Conservation (phyloP, 805 yeast genomes). For the Saccharomycopsis vini region DNA sequence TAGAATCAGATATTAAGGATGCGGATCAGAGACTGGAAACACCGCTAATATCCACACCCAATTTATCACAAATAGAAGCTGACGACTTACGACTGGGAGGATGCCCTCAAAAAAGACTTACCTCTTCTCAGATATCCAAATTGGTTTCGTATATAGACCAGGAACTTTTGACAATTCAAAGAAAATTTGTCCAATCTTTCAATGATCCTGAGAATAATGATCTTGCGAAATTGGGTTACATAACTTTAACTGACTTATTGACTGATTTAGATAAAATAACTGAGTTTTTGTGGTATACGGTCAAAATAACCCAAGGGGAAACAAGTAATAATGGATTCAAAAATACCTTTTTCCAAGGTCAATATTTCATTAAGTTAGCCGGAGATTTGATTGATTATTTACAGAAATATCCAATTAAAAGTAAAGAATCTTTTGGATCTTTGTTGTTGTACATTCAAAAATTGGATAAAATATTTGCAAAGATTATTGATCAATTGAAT, state of each 20-base stretch:
- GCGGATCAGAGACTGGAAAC: no score
- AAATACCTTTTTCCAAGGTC: slow-evolving; percentile 46
- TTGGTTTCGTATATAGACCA: slow-evolving; percentile 48
- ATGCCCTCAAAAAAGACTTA: background rate
- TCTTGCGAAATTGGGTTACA: slow-evolving; percentile 12
- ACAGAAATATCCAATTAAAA: slow-evolving; percentile 31
- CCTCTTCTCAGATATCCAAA: slow-evolving; percentile 19
- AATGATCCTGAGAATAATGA: slow-evolving; percentile 19
- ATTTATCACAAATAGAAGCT: background rate
- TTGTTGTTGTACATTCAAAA: slow-evolving; percentile 31
- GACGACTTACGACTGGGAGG: background rate
- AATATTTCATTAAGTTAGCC: slow-evolving; percentile 52
- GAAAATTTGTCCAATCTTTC: slow-evolving; percentile 39
- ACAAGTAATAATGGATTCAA: slow-evolving; percentile 2
- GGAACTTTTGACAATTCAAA: slow-evolving; percentile 42
- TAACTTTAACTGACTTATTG: slow-evolving; percentile 29
- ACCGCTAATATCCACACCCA: no score
- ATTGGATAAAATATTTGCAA: slow-evolving; percentile 34
- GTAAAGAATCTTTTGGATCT: slow-evolving; percentile 27
- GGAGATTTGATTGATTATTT: slow-evolving; percentile 61
- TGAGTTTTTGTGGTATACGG: slow-evolving; percentile 55
- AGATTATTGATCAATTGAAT: slow-evolving; percentile 31
- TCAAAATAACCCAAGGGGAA: slow-evolving; percentile 23
- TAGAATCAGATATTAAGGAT: slow-evolving; percentile 5
- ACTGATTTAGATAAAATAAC: slow-evolving; percentile 40